These are phyloP conservation scores for Suillus plorans DNA, from an alignment of 768 basidiomycete species.

Conservation along the genomic window DNA sequence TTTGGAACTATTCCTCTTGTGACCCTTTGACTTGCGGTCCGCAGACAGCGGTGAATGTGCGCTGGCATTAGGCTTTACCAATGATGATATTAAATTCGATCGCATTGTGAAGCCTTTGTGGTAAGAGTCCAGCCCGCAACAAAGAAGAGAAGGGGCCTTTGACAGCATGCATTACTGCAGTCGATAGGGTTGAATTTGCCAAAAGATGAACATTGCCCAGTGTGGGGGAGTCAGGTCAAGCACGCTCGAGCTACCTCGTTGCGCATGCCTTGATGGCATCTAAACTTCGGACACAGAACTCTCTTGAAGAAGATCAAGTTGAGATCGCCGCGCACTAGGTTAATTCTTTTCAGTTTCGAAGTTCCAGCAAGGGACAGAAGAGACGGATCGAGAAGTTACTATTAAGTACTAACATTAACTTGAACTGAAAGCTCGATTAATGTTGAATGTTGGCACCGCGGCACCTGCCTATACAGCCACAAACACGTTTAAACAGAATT, in stretches of 20 bases:
- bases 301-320: slow-evolving; percentile 20
- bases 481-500: slow-evolving; percentile 5
- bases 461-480: slow-evolving; percentile 1
- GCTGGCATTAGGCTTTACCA: slow-evolving; percentile 24
- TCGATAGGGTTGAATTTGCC: slow-evolving; percentile 11
- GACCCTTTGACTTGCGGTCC: slow-evolving; percentile 17
- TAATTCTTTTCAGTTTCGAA: slow-evolving; percentile 22
- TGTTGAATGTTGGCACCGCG: slow-evolving; percentile 1
- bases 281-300: slow-evolving; percentile 12
- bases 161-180: slow-evolving; percentile 11
- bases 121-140: slow-evolving; percentile 21
- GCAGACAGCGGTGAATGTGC: slow-evolving; percentile 17
- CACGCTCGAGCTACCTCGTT: slow-evolving; percentile 14
- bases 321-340: slow-evolving; percentile 28
- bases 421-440: neutral
- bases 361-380: slow-evolving; percentile 9
- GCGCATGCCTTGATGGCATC: slow-evolving; percentile 11
- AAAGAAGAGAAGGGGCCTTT: slow-evolving; percentile 24
- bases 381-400: slow-evolving; percentile 4
- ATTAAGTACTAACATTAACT: slow-evolving; percentile 6
- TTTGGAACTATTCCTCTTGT: slow-evolving; percentile 16
- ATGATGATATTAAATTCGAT: slow-evolving; percentile 22
- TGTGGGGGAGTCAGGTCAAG: neutral
- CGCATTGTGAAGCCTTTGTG: slow-evolving; percentile 26
- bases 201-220: slow-evolving; percentile 18